A percentile compares a stretch with the other conserved stretches of the same genome.
Conservation (phyloP, 2,329 filamentous ascomycete species). For the Cadophora gregata region DNA sequence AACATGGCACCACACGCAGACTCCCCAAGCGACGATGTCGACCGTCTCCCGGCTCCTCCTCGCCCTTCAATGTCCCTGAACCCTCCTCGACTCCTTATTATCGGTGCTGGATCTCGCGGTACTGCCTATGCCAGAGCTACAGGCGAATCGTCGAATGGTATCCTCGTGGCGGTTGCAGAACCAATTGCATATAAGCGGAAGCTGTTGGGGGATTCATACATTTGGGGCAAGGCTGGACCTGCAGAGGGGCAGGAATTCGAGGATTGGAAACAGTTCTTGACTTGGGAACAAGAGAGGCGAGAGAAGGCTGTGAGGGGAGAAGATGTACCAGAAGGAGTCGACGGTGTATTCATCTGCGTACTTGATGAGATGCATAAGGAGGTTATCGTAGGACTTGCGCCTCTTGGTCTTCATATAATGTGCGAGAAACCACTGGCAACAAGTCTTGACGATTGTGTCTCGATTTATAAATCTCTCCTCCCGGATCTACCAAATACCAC, state of each 20-base stretch:
- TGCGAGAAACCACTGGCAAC: constrained; percentile 95
- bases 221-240: constrained; percentile 66
- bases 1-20: constrained; percentile 42
- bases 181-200: constrained; percentile 78
- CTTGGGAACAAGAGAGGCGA: constrained; percentile 71
- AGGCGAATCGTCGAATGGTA: constrained; percentile 65
- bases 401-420: constrained; percentile 79
- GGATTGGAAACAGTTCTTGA: constrained; percentile 78
- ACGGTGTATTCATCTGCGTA: constrained; percentile 73
- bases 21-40: constrained; percentile 27
- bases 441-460: constrained; percentile 76
- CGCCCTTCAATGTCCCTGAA: constrained; percentile 46
- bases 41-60: constrained; percentile 38
- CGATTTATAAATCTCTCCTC: constrained; percentile 68
- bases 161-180: constrained; percentile 81
- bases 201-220: constrained; percentile 71
- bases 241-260: constrained; percentile 70
- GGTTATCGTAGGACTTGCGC: constrained; percentile 76
- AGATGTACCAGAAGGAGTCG: constrained; percentile 49
- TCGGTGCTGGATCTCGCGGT: constrained; percentile 84
- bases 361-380: constrained; percentile 88
- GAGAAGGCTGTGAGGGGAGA: constrained; percentile 56
- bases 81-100: constrained; percentile 74
- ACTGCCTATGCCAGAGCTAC: constrained; percentile 75
- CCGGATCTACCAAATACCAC: constrained; percentile 44